Conservation (phyloP, 2,329 filamentous ascomycete species). For the Talaromyces islandicus region DNA sequence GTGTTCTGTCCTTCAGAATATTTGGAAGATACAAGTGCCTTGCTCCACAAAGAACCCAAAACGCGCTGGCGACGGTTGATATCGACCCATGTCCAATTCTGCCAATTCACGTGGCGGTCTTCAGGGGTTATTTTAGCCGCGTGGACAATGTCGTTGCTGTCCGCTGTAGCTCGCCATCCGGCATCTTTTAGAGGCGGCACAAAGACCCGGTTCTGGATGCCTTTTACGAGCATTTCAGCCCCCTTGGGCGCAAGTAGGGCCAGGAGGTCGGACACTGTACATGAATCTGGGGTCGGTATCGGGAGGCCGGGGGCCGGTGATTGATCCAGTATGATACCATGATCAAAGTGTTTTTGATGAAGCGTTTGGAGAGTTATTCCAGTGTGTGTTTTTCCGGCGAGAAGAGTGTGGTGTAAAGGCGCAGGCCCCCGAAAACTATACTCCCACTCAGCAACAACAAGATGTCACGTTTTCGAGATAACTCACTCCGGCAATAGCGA, state of each 20-base stretch:
- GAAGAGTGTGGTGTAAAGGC: constrained; percentile 77
- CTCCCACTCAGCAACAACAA: constrained; percentile 6
- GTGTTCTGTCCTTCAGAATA: constrained; percentile 10
- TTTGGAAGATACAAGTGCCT: constrained; percentile 22
- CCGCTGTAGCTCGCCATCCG: constrained; percentile 20
- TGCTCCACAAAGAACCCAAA: constrained; percentile 62
- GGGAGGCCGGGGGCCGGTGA: constrained; percentile 51
- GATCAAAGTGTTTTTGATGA: constrained; percentile 69
- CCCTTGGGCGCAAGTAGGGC: constrained; percentile 57
- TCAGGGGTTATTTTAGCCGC: constrained; percentile 68
- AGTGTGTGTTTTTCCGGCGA: constrained; percentile 54
- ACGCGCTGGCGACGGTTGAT: constrained; percentile 54
- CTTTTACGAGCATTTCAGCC: constrained; percentile 63
- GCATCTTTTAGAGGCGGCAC: constrained; percentile 51
- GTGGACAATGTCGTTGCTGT: constrained; percentile 35
- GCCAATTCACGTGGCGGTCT: constrained; percentile 60
- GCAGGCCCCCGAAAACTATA: constrained; percentile 73
- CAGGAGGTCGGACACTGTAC: constrained; percentile 47
- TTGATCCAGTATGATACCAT: constrained; percentile 69
- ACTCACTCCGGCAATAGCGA: constrained; percentile 77
- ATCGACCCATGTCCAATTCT: constrained; percentile 46
- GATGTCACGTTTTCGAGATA: neutral
- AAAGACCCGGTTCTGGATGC: constrained; percentile 59
- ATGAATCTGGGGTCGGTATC: constrained; percentile 43
- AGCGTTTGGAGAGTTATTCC: constrained; percentile 87